Conservation (phyloP, 345 rosid genomes). For the Xanthoceras sorbifolium region DNA sequence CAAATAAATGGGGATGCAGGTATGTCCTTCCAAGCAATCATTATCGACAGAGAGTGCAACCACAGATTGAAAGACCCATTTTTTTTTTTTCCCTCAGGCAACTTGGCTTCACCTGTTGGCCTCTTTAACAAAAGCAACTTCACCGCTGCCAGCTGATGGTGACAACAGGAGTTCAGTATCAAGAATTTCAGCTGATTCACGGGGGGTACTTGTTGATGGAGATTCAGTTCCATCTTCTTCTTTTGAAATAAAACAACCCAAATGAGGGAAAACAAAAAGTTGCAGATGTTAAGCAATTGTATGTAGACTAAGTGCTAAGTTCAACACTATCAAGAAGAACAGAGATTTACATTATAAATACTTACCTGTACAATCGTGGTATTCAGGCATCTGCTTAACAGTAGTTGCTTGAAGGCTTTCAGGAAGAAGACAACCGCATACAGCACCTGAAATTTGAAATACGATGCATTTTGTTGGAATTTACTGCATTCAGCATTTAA, state of each 20-base stretch:
- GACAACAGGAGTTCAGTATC: constrained; percentile 52
- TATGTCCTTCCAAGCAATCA: constrained; percentile 8
- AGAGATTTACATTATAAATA: neutral
- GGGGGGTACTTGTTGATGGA: constrained; percentile 36
- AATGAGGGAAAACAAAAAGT: constrained; percentile 10
- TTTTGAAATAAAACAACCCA: constrained; percentile 26
- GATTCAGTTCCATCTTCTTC: constrained; percentile 60
- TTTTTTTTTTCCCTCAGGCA: neutral
- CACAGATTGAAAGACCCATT: neutral
- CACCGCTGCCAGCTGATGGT: constrained; percentile 30
- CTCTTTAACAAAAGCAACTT: constrained; percentile 62
- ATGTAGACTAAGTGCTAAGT: neutral
- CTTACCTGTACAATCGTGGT: constrained; percentile 50
- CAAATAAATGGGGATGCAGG: neutral
- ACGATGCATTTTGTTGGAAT: neutral
- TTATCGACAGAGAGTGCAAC: neutral
- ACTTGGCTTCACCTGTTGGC: constrained; percentile 21
- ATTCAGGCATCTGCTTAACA: constrained; percentile 64
- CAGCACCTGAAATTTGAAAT: constrained; percentile 45
- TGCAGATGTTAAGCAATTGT: neutral
- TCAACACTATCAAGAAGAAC: neutral
- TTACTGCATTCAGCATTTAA: neutral
- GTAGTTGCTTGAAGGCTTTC: constrained; percentile 76
- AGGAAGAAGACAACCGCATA: constrained; percentile 78
- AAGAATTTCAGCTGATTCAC: constrained; percentile 46